Evolutionary conservation across 192 early-diverging fungal species (phyloP).

Genomic region (Gonapodya prolifera): DNA sequence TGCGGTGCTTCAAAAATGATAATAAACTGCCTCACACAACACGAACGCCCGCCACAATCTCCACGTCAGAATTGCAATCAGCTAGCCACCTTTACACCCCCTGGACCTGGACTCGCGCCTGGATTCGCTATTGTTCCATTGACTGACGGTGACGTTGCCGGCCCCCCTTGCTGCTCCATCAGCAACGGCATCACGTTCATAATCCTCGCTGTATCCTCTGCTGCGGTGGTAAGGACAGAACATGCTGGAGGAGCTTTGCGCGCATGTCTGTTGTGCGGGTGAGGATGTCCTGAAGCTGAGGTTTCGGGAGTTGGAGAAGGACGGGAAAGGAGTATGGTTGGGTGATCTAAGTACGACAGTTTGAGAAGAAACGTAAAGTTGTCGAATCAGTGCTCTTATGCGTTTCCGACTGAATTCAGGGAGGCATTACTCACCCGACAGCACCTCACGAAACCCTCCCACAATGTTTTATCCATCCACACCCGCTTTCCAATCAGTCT

Average conservation of each 20-base stretch:
- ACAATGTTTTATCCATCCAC: constrained; percentile 52
- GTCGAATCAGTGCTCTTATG: background rate
- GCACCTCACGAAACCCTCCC: constrained; percentile 65
- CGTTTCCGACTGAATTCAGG: constrained; percentile 26
- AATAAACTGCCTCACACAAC: no score
- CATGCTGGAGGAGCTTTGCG: background rate
- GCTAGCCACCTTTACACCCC: no score
- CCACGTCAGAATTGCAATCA: no score
- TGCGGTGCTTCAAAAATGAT: no score
- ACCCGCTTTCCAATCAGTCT: constrained; percentile 51
- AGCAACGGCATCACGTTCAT: background rate
- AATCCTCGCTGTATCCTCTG: background rate
- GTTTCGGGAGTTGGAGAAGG: constrained; percentile 3
- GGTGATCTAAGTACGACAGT: constrained; percentile 4
- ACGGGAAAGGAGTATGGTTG: background rate
- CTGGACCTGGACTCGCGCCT: no score
- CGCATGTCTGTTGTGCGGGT: background rate
- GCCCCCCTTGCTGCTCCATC: no score
- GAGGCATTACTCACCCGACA: constrained; percentile 31
- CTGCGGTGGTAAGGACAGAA: background rate
- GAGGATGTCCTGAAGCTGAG: background rate
- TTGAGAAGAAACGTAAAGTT: constrained; percentile 51
- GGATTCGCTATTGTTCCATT: no score
- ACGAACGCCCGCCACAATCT: no score
- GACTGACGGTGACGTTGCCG: no score